A percentile compares a stretch with the other conserved stretches of the same genome.
phyloP scores from a whole-genome alignment of 352 stramenopile genomes.

The Globisporangium apiculatum region DNA sequence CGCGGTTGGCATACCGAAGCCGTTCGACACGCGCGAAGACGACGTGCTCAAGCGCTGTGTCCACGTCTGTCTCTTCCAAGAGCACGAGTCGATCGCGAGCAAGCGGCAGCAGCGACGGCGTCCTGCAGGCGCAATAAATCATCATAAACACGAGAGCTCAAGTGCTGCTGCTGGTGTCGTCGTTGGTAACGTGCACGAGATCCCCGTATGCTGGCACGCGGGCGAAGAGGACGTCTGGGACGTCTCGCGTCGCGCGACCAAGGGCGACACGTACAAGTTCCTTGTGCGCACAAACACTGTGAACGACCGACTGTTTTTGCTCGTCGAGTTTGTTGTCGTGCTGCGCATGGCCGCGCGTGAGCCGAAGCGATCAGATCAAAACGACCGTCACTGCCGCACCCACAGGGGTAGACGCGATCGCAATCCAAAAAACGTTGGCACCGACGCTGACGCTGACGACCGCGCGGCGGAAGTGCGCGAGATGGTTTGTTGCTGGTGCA shows the following conservation, averaged over 20 bases:
- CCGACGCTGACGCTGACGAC: slow-evolving; percentile 9
- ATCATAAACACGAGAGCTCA: slow-evolving; percentile 1
- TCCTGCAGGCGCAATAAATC: slow-evolving; percentile 1
- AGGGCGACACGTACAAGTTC: slow-evolving; percentile 80
- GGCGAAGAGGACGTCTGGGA: slow-evolving; percentile 76
- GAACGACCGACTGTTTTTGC: slow-evolving; percentile 57
- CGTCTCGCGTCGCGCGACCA: slow-evolving; percentile 70
- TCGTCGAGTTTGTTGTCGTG: slow-evolving; percentile 74
- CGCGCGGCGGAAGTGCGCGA: too few relatives aligned
- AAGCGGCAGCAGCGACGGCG: slow-evolving; percentile 7
- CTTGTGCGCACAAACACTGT: slow-evolving; percentile 63
- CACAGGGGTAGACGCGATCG: too few relatives aligned
- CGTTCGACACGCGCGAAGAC: slow-evolving; percentile 68
- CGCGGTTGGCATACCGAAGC: slow-evolving; percentile 60
- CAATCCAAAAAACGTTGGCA: background rate
- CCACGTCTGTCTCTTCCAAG: slow-evolving; percentile 71
- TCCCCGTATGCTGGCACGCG: slow-evolving; percentile 64
- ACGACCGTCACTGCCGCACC: slow-evolving; percentile 12
- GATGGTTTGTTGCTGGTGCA: slow-evolving; percentile 78
- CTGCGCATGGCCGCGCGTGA: slow-evolving; percentile 26
- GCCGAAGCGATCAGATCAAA: background rate
- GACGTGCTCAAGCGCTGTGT: slow-evolving; percentile 78
- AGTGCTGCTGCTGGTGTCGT: slow-evolving; percentile 25
- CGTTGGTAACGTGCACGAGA: slow-evolving; percentile 71
- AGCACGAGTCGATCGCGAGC: slow-evolving; percentile 25